Conservation (phyloP, 176 grass and related monocot genomes). For the Secale cereale region DNA sequence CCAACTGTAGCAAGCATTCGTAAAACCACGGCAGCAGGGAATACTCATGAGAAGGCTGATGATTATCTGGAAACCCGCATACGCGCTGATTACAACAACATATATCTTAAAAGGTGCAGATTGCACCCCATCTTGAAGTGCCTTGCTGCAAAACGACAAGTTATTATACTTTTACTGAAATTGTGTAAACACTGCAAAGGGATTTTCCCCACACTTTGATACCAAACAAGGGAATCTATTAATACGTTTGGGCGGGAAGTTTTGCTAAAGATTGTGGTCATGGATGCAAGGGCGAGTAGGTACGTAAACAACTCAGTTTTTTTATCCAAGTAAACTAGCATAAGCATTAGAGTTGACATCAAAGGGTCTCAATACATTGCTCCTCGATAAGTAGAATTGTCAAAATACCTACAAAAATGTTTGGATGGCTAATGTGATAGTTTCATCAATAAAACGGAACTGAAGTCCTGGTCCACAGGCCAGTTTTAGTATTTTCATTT, state of each 20-base stretch:
- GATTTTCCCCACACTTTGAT: background rate
- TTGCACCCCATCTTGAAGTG: constrained; percentile 61
- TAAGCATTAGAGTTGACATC: background rate
- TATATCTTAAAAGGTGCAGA: constrained; percentile 84
- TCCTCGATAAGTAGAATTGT: background rate
- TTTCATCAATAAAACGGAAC: background rate
- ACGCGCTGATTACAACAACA: constrained; percentile 61
- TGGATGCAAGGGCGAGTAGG: background rate
- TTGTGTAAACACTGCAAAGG: background rate
- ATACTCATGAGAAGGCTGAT: constrained; percentile 59
- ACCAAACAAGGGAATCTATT: background rate
- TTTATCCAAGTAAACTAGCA: background rate
- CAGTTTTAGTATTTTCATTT: background rate
- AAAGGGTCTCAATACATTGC: background rate
- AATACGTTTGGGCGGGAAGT: background rate
- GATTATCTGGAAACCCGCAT: constrained; percentile 68
- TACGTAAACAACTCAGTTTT: background rate
- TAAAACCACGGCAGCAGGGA: constrained; percentile 73
- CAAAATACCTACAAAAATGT: background rate
- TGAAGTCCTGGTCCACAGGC: background rate
- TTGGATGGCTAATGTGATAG: background rate
- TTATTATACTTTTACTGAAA: constrained; percentile 34
- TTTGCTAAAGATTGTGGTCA: background rate
- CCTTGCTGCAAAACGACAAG: constrained; percentile 58
- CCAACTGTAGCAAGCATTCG: constrained; percentile 64